Evolutionary conservation across 441 rosid species (phyloP).

Genomic region (Populus hybrid): DNA sequence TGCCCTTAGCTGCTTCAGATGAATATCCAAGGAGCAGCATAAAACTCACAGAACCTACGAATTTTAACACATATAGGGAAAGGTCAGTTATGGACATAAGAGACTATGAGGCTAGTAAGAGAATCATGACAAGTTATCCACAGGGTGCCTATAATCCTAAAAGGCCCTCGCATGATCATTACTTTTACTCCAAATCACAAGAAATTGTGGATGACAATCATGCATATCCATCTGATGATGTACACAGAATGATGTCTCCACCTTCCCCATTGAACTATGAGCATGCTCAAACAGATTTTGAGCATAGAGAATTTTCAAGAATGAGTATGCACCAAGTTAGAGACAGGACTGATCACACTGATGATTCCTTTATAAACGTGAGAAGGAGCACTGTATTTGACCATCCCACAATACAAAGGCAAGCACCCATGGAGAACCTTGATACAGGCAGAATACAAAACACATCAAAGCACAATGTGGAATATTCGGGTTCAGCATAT

Average conservation of each 20-base stretch:
- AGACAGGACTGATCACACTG: slow-evolving; percentile 30
- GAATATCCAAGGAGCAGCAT: slow-evolving; percentile 35
- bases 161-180: slow-evolving; percentile 37
- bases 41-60: slow-evolving; percentile 32
- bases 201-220: slow-evolving; percentile 27
- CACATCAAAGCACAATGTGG: slow-evolving; percentile 32
- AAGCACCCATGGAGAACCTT: slow-evolving; percentile 25
- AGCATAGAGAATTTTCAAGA: slow-evolving; percentile 37
- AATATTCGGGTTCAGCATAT: slow-evolving; percentile 32
- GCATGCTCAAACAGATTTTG: slow-evolving; percentile 29
- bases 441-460: slow-evolving; percentile 32
- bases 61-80: slow-evolving; percentile 27
- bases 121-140: slow-evolving; percentile 24
- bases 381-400: slow-evolving; percentile 33
- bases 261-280: slow-evolving; percentile 32
- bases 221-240: slow-evolving; percentile 33
- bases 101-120: slow-evolving; percentile 28
- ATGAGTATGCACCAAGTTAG: slow-evolving; percentile 26
- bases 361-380: slow-evolving; percentile 28
- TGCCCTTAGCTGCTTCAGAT: slow-evolving; percentile 30
- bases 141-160: slow-evolving; percentile 27
- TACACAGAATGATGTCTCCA: slow-evolving; percentile 28
- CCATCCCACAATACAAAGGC: slow-evolving; percentile 29
- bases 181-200: slow-evolving; percentile 30
- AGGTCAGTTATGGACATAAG: slow-evolving; percentile 30